phyloP scores from a whole-genome alignment of 1,284 basidiomycete species.

The Irpex sp. region DNA sequence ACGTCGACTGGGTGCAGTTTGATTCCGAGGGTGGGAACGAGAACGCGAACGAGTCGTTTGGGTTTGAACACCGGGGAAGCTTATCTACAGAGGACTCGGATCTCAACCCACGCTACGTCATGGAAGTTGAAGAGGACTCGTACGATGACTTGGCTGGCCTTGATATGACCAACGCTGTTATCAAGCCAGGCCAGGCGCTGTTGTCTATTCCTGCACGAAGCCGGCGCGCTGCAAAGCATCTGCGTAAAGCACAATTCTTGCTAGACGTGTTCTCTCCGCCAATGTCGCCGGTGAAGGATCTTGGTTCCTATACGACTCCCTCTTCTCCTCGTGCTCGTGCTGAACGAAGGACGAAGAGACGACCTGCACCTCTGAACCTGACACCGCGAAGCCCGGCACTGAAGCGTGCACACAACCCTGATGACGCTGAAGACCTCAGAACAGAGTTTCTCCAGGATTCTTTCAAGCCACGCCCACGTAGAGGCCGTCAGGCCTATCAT shows the following conservation, averaged over 20 bases:
- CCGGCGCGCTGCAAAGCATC: conserved; percentile 29
- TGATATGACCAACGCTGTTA: conserved; percentile 20
- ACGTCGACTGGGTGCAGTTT: conserved; percentile 28
- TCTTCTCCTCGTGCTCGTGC: conserved; percentile 7
- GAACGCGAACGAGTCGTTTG: conserved; percentile 12
- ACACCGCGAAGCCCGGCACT: conserved; percentile 24
- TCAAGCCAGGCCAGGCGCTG: conserved; percentile 28
- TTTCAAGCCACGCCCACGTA: conserved; percentile 21
- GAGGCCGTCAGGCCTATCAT: background rate
- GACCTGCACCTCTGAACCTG: conserved; percentile 27
- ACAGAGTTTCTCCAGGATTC: conserved; percentile 28
- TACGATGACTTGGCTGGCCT: conserved; percentile 32
- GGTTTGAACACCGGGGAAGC: conserved; percentile 40
- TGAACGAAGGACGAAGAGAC: conserved; percentile 20
- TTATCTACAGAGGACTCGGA: conserved; percentile 52
- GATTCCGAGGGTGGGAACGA: conserved; percentile 18
- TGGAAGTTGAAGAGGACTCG: conserved; percentile 38
- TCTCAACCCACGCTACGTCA: conserved; percentile 44
- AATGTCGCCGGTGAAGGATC: conserved; percentile 2
- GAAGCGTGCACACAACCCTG: conserved; percentile 27
- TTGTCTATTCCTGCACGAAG: conserved; percentile 29
- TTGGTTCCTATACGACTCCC: conserved; percentile 1
- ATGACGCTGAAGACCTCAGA: conserved; percentile 20
- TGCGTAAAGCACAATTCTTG: conserved; percentile 31
- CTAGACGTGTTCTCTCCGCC: conserved; percentile 29